phyloP scores from a whole-genome alignment of 306 rosid species.

The Quercus engelmannii region DNA sequence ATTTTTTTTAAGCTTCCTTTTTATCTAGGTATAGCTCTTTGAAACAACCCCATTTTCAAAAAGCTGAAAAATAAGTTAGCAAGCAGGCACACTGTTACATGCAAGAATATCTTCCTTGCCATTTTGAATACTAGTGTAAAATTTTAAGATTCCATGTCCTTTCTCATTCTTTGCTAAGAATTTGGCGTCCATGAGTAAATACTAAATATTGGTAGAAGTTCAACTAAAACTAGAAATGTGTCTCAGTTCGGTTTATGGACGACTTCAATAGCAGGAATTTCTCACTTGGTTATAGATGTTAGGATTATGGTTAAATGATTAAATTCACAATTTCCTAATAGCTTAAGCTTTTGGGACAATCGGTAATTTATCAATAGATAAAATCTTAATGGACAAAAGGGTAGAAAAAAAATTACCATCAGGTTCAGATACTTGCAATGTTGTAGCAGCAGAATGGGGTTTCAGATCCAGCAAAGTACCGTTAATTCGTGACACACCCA shows the following conservation, averaged over 20 bases:
- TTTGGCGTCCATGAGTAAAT: background rate
- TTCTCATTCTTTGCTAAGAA: background rate
- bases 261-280: background rate
- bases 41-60: too few relatives aligned
- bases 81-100: background rate
- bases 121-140: background rate
- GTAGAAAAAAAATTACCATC: slow-evolving; percentile 34
- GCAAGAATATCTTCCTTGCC: background rate
- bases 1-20: too few relatives aligned
- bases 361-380: background rate
- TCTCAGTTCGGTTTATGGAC: background rate
- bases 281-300: background rate
- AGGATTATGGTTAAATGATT: too few relatives aligned
- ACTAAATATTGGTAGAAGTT: background rate
- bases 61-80: too few relatives aligned
- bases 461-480: slow-evolving; percentile 70
- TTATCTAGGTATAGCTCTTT: too few relatives aligned
- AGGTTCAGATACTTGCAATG: slow-evolving; percentile 41
- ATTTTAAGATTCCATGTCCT: background rate
- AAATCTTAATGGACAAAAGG: background rate
- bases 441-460: slow-evolving; percentile 60
- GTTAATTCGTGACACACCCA: slow-evolving; percentile 80
- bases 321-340: too few relatives aligned
- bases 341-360: too few relatives aligned
- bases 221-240: background rate